Base-by-base conservation (phyloP, 2,329 filamentous ascomycete genomes). In the Periconia sp. region DNA sequence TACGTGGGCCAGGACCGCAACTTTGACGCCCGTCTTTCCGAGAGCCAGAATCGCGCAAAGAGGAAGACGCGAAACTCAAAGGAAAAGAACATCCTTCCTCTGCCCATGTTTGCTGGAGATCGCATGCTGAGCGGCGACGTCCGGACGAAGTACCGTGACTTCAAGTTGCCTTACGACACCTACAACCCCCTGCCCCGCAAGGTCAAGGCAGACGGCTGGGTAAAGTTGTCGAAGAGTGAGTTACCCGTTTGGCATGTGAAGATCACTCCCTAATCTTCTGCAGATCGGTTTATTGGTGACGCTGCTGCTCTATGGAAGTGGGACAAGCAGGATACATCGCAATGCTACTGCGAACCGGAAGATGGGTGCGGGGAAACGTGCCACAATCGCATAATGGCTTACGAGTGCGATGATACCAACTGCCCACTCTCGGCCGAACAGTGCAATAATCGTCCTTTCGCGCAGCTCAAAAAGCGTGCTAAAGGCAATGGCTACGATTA, bases 381-480 rank as follows among this genome's bases (percentile, higher is more conserved):
- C 71, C 88, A 96, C 65, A 99, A 99, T 69, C 81, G 91, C 50
- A 91, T 91, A 69, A 97, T 97, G 91, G 85, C 95, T 42, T 97
- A 96, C 69, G 94, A 99, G 73, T 99, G 94, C 67, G 90, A 97
- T 68, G 82, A 87, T 33, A 86, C 81, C 43, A 99, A 96, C 68
- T 99, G 94, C 75, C 88, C 85, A 45, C 76, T 92, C 12, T 87
- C 87, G 28, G 77, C 82, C n/a, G 79, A 83, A 15, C 65, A 78
- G 35, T 99, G 94, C 70, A 84, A 83, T 18, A 99, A 99, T 66
- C 88, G 94, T 19, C 87, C 88, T 16, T 99, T 99, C 70, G 85
- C 89, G 21, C 83, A 87, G 48, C 78, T 99, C 28, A 84, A 84
- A 24, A 81, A 84, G 48, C 85, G 94, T 37, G 56, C 60, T 8